Percentiles rank a stretch among this genome's conserved stretches.
Evolutionary conservation across 352 stramenopile species (phyloP).

Genomic region (Hyaloperonospora brassicae): DNA sequence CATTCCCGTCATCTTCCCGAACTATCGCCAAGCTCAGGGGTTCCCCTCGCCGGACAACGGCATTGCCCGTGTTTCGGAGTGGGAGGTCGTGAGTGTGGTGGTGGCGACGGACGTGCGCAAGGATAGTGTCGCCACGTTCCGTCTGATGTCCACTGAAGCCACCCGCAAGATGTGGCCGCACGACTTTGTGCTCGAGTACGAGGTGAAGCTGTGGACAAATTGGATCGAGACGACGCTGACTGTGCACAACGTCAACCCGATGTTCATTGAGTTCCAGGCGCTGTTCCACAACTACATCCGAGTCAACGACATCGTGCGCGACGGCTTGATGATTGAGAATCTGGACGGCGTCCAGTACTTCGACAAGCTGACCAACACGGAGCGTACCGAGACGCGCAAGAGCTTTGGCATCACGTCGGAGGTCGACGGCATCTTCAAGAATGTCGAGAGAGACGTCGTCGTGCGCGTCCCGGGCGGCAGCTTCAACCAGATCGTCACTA

Average conservation of each 20-base stretch:
- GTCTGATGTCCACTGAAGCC: slow-evolving; percentile 19
- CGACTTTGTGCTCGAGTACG: slow-evolving; percentile 57
- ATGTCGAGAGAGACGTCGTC: slow-evolving; percentile 42
- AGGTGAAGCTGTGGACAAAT: slow-evolving; percentile 49
- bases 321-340: slow-evolving; percentile 37
- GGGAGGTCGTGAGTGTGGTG: slow-evolving; percentile 17
- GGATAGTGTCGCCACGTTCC: slow-evolving; percentile 22
- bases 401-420: slow-evolving; percentile 50
- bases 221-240: slow-evolving; percentile 61
- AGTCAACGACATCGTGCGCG: slow-evolving; percentile 65
- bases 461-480: slow-evolving; percentile 43
- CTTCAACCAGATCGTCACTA: slow-evolving; percentile 38
- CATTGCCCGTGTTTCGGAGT: slow-evolving; percentile 65
- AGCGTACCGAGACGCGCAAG: slow-evolving; percentile 48
- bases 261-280: slow-evolving; percentile 86
- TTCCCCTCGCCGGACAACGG: slow-evolving; percentile 65
- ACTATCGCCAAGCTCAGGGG: slow-evolving; percentile 56
- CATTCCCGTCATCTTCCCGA: slow-evolving; percentile 87
- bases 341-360: slow-evolving; percentile 46
- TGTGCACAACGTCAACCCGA: slow-evolving; percentile 79
- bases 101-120: slow-evolving; percentile 11
- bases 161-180: slow-evolving; percentile 37
- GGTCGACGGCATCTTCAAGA: slow-evolving; percentile 83
- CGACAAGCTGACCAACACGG: slow-evolving; percentile 77
- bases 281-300: slow-evolving; percentile 92